Evolutionary conservation across 805 yeast species (phyloP).

Genomic region (Candida golubevii): DNA sequence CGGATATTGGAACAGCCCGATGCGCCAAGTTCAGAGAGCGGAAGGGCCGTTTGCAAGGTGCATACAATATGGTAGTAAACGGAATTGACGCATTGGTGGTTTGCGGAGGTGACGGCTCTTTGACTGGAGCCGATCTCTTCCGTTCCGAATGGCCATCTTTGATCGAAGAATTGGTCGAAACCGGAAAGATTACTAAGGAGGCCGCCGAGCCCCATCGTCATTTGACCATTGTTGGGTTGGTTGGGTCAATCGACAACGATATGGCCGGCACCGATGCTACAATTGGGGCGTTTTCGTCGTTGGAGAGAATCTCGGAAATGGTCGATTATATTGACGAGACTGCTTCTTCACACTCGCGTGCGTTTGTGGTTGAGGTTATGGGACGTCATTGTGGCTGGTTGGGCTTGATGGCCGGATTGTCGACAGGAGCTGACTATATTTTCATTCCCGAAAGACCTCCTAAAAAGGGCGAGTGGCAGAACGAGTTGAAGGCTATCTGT

Average conservation of each 20-base stretch:
- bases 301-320: conserved; percentile 88
- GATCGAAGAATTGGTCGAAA: conserved; percentile 62
- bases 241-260: conserved; percentile 97
- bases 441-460: conserved; percentile 95
- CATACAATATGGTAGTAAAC: conserved; percentile 73
- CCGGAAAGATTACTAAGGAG: conserved; percentile 52
- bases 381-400: conserved; percentile 99
- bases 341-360: conserved; percentile 94
- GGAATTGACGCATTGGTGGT: conserved; percentile 95
- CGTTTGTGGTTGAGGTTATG: conserved; percentile 97
- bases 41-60: conserved; percentile 77
- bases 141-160: conserved; percentile 93
- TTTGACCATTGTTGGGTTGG: conserved; percentile 87
- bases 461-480: conserved; percentile 66
- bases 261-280: conserved; percentile 97
- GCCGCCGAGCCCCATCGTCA: conserved; percentile 60
- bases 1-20: conserved; percentile 94
- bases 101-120: conserved; percentile 98
- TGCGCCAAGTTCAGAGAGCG: conserved; percentile 82
- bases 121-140: conserved; percentile 95
- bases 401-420: conserved; percentile 94
- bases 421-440: conserved; percentile 92
- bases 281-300: conserved; percentile 91
- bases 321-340: conserved; percentile 97
- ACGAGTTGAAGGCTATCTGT: conserved; percentile 71